A percentile compares a stretch with the other conserved stretches of the same genome.
Conservation (phyloP, 441 rosid genomes). For the Pelargonium citronellum region DNA sequence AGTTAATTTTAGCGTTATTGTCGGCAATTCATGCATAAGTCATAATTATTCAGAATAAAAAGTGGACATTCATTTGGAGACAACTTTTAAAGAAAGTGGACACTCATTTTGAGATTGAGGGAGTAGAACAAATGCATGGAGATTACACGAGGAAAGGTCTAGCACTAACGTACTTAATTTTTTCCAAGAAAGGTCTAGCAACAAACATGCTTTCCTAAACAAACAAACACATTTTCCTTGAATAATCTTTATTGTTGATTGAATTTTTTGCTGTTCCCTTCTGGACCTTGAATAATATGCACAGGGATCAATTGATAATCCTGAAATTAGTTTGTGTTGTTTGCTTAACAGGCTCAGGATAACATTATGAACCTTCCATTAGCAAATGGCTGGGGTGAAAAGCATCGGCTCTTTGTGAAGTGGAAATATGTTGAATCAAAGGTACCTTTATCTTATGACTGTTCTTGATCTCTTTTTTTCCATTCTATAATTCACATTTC, state of each 20-base stretch:
- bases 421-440: conserved; percentile 89
- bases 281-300: conserved; percentile 7
- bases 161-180: too few relatives aligned
- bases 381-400: conserved; percentile 96
- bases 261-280: neutral
- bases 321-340: conserved; percentile 24
- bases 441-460: conserved; percentile 36
- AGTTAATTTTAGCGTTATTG: too few relatives aligned
- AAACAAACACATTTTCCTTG: neutral
- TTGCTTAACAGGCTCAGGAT: conserved; percentile 45
- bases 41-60: too few relatives aligned
- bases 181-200: too few relatives aligned
- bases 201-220: too few relatives aligned
- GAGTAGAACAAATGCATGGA: too few relatives aligned
- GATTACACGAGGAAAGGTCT: too few relatives aligned
- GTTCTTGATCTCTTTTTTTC: neutral
- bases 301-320: neutral
- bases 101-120: too few relatives aligned
- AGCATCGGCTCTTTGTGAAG: conserved; percentile 73
- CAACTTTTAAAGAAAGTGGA: too few relatives aligned
- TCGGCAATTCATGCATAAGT: too few relatives aligned
- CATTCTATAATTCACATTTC: neutral
- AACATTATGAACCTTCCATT: conserved; percentile 73
- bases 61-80: too few relatives aligned
- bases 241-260: neutral